Base-by-base conservation (phyloP, 768 basidiomycete genomes). In the Trametes meyenii region DNA sequence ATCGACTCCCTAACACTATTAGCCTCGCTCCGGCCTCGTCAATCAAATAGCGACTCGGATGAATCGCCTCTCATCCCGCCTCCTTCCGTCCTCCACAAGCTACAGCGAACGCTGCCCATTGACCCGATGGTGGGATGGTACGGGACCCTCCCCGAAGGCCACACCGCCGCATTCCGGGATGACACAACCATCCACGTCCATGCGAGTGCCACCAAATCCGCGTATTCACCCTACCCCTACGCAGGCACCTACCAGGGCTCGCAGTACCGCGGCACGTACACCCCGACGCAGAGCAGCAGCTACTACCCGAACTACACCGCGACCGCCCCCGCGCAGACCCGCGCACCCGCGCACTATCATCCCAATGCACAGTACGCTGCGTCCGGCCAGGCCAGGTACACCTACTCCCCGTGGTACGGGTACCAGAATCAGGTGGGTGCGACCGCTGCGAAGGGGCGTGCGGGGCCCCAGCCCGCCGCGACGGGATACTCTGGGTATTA, bases 171-270 rank as follows among this genome's bases (percentile, higher is more conserved):
- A 5, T 80, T 92, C 16, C 84, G 86, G 17, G 91, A 92, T 71
- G 86, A 93, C 69, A 81, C 83, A 3, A 94, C 91, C 1, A 75
- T 92, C 46, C 87, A 85, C 73, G 80, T 91, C 61, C 81, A 81
- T 63, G 72, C 75, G 2, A 70, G 72, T 16, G 69, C 65, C 39
- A 58, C 66, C 49, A 38, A 66, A 17, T 55, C 63, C 50, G 26
- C 65, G 14, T 72, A 71, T 55, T 55, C 70, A 16, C 65, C 64
- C 49, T 74, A 68, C 58, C 12, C 60, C n/a, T 74, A 73, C 60
- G 3, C 52, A 13, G 55, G 65, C 38, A 65, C 50, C 55, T 75
- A 74, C 58, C 60, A 58, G 19, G 50, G 63, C 23, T 68, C 38
- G 55, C 76, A 68, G 57, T 70, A 78, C 59, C 70, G 74, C 24